Evolutionary conservation across 768 basidiomycete species (phyloP).

Genomic region (Calvatia gigantea): DNA sequence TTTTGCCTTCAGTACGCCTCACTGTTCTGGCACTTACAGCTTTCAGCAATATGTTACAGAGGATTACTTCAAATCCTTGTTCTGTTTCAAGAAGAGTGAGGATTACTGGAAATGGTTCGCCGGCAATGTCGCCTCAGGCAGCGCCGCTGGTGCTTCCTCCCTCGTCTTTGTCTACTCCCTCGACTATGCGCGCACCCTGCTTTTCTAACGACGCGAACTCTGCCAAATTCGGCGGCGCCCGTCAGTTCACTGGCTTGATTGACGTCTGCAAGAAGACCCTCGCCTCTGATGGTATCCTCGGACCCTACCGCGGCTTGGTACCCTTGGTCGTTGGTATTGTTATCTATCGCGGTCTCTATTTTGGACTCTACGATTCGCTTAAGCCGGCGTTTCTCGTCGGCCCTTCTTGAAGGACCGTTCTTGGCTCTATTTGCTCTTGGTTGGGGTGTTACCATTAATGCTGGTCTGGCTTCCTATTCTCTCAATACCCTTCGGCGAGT

Average conservation of each 20-base stretch:
- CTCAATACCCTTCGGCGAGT: conserved; percentile 85
- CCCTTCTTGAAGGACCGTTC: conserved; percentile 93
- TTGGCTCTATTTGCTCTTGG: conserved; percentile 95
- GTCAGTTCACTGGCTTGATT: conserved; percentile 98
- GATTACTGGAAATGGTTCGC: conserved; percentile 99
- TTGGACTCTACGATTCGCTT: conserved; percentile 94
- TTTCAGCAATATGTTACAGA: conserved; percentile 40
- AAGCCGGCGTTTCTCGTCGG: conserved; percentile 98
- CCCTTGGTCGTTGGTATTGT: conserved; percentile 99
- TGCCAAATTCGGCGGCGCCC: conserved; percentile 81
- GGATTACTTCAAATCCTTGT: conserved; percentile 98
- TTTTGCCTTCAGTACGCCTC: conserved; percentile 95
- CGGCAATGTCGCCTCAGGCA: conserved; percentile 98
- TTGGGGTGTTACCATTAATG: conserved; percentile 99
- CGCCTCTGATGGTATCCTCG: conserved; percentile 94
- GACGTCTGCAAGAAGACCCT: conserved; percentile 98
- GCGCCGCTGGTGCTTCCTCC: conserved; percentile 98
- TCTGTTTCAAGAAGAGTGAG: conserved; percentile 97
- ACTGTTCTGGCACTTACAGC: not conserved
- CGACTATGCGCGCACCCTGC: conserved; percentile 99
- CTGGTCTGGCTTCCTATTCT: conserved; percentile 97
- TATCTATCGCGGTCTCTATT: conserved; percentile 99
- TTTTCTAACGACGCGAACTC: conserved; percentile 98
- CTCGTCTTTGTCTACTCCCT: conserved; percentile 99
- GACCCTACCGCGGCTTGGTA: conserved; percentile 99